Evolutionary conservation across 2,329 filamentous ascomycete species (phyloP), one percentile per base, ranked within the genome.

Genomic region (Clarireedia hainanense): DNA sequence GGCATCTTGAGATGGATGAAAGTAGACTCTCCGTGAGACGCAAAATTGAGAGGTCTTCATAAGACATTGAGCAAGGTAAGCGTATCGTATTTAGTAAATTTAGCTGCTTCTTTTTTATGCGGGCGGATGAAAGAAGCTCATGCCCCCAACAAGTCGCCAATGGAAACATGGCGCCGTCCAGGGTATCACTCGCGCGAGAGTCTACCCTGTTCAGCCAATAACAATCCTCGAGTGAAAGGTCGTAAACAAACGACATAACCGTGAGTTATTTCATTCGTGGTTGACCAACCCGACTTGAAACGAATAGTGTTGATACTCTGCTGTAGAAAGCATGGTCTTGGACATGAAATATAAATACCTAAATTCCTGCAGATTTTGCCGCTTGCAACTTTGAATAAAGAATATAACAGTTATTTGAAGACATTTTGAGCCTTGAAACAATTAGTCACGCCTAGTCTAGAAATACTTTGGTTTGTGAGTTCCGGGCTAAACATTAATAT

Each of bases 131-230:
- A 48, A 36, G 6, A 23, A 3, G 20, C 23, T 39, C 17, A n/a
- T 20, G 51, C 43, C 43, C 51, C 51, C 43, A 53, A 53, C 36
- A 40, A 17, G 43, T 47, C 37, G 34, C 26, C 34, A 53, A 20
- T 20, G 27, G 51, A 53, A 53, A 53, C 51, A 39, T 36, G n/a
- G 17, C 15, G 47, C 42, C 43, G 23, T 39, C 20, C 37, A 48
- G 20, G 26, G n/a, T 30, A 40, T 27, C 37, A 39, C 51, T 27
- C 5, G 37, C 27, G 23, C 9, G 43, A 54, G 26, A 49, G 12
- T 3, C 24, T 23, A 36, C n/a, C 10, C 48, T 39, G 43, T 23
- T 27, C 15, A 39, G 43, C 37, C 24, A 9, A 23, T 30, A 2
- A 26, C 24, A 54, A 27, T 23, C 27, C 36, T 48, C 40, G 24